Conservation (phyloP, 2,329 filamentous ascomycete species). For the Cytospora mali region DNA sequence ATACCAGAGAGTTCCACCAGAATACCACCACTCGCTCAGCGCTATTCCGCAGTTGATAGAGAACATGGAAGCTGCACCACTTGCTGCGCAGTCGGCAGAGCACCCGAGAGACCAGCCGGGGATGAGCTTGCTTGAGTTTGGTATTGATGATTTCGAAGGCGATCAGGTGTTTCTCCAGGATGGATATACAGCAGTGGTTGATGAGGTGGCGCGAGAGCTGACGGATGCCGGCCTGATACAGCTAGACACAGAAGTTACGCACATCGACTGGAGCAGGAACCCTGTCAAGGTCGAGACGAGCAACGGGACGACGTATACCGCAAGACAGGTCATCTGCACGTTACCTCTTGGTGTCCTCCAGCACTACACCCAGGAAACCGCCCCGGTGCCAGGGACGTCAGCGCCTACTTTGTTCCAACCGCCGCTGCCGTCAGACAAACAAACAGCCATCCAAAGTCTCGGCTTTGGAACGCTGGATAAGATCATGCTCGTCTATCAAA, state of each 20-base stretch:
- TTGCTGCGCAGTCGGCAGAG: slow-evolving; percentile 21
- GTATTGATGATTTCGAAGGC: slow-evolving; percentile 18
- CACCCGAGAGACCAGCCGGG: slow-evolving; percentile 2
- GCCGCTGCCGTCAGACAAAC: slow-evolving; percentile 8
- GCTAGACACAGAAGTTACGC: slow-evolving; percentile 1
- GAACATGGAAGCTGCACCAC: slow-evolving; percentile 19
- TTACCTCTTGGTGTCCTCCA: slow-evolving; percentile 19
- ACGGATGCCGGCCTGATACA: slow-evolving; percentile 7
- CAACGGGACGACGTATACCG: slow-evolving; percentile 7
- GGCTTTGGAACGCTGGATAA: slow-evolving; percentile 21
- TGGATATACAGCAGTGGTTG: slow-evolving; percentile 15
- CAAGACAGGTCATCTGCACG: slow-evolving; percentile 12
- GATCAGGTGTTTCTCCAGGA: slow-evolving; percentile 21
- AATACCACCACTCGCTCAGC: slow-evolving; percentile 12
- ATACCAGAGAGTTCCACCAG: neutral
- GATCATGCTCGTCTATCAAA: slow-evolving; percentile 19
- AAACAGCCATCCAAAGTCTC: slow-evolving; percentile 10
- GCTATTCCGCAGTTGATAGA: slow-evolving; percentile 20
- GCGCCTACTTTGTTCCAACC: slow-evolving; percentile 3
- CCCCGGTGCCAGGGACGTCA: neutral
- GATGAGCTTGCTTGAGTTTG: slow-evolving; percentile 21
- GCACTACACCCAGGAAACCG: neutral
- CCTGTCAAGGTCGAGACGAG: slow-evolving; percentile 12
- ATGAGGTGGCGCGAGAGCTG: slow-evolving; percentile 17
- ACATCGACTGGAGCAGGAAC: slow-evolving; percentile 10